Evolutionary conservation across 805 yeast genomes (phyloP).

Genomic region (Candida broadrunensis): DNA sequence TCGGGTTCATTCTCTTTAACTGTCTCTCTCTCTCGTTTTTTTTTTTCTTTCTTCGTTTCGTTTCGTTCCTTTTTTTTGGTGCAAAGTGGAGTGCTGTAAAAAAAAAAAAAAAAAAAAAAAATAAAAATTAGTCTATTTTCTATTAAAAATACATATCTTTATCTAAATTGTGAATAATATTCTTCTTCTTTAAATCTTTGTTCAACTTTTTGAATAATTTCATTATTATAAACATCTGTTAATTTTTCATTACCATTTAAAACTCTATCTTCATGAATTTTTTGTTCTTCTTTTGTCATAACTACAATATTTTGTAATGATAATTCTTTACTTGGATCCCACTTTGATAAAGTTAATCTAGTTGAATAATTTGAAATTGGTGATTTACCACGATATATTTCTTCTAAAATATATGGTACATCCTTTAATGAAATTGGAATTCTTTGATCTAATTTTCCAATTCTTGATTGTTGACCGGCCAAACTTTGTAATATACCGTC

Average conservation of each 20-base stretch:
- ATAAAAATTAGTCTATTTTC: no score
- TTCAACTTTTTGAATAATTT: conserved; percentile 54
- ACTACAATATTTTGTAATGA: conserved; percentile 78
- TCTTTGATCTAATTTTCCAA: conserved; percentile 69
- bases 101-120: no score
- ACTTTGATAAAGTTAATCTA: conserved; percentile 73
- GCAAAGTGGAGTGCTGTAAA: no score
- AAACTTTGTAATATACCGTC: conserved; percentile 79
- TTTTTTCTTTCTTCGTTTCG: no score
- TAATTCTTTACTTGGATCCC: conserved; percentile 72
- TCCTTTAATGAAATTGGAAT: conserved; percentile 74
- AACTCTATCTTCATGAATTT: conserved; percentile 71
- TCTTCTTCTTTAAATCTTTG: conserved; percentile 72
- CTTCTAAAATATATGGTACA: conserved; percentile 81
- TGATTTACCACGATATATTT: conserved; percentile 88
- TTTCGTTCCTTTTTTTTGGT: no score
- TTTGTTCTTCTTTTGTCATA: conserved; percentile 86
- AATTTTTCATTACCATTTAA: conserved; percentile 64
- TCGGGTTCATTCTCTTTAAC: no score
- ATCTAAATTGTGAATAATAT: conserved; percentile 59
- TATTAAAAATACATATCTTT: no score
- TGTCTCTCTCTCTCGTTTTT: no score
- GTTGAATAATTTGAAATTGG: conserved; percentile 82
- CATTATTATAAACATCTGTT: conserved; percentile 60
- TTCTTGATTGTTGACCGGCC: conserved; percentile 82